A percentile compares a stretch with the other conserved stretches of the same genome.
Evolutionary conservation across 2,329 filamentous ascomycete genomes (phyloP).

Genomic region (Trichoderma sp.): DNA sequence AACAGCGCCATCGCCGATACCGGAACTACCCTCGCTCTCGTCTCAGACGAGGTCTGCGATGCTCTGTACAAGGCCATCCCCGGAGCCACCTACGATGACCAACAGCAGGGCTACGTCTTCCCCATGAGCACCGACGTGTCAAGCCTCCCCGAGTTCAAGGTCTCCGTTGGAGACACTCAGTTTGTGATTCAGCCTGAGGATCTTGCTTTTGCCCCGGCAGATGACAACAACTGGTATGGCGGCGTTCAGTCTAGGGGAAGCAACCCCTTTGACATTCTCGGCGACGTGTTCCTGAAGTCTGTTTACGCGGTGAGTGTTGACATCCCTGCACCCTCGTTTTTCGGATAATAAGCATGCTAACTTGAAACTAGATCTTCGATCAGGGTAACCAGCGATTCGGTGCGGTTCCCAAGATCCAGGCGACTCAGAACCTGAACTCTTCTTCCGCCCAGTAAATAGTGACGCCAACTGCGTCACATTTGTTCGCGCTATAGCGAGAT

Average conservation of each 20-base stretch:
- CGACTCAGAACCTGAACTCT: background rate
- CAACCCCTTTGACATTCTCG: slow-evolving; percentile 12
- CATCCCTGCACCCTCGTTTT: background rate
- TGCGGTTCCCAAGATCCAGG: slow-evolving; percentile 9
- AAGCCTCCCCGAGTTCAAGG: slow-evolving; percentile 2
- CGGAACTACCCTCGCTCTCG: slow-evolving; percentile 62
- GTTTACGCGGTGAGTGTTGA: slow-evolving; percentile 5
- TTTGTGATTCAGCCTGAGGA: slow-evolving; percentile 12
- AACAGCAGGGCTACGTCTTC: slow-evolving; percentile 46
- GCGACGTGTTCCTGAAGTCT: slow-evolving; percentile 11
- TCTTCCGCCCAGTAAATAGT: background rate
- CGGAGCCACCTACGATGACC: slow-evolving; percentile 41
- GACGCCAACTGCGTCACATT: background rate
- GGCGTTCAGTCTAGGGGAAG: slow-evolving; percentile 5
- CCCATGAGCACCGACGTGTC: slow-evolving; percentile 27
- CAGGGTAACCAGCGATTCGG: slow-evolving; percentile 15
- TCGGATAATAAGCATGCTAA: background rate
- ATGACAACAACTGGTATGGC: slow-evolving; percentile 5
- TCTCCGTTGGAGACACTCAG: slow-evolving; percentile 3
- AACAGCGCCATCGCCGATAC: slow-evolving; percentile 53
- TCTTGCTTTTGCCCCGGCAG: background rate
- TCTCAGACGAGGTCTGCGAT: slow-evolving; percentile 50
- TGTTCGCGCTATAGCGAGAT: background rate
- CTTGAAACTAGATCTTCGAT: slow-evolving; percentile 1
- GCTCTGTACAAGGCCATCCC: slow-evolving; percentile 48